Percentiles rank a stretch among this genome's conserved stretches.
Evolutionary conservation across 1,284 basidiomycete genomes (phyloP).

Genomic region (Ceratobasidium sp.): DNA sequence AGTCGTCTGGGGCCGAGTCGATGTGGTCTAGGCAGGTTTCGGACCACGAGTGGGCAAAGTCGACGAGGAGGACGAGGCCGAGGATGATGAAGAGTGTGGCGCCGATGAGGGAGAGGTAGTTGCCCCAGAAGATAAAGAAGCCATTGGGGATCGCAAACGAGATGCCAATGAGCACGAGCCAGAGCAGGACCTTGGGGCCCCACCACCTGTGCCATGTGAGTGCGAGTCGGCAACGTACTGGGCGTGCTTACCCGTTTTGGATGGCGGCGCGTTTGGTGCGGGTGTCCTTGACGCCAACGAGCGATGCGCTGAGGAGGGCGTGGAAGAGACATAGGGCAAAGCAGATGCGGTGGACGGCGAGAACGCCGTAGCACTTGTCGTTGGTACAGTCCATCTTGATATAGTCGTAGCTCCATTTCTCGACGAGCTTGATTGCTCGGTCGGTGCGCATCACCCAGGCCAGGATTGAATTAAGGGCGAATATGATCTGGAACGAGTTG

Average conservation of each 20-base stretch:
- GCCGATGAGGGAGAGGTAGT: slow-evolving; percentile 89
- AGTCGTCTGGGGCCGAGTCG: slow-evolving; percentile 76
- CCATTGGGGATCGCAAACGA: slow-evolving; percentile 94
- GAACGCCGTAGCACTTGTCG: slow-evolving; percentile 94
- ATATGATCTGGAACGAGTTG: slow-evolving; percentile 75
- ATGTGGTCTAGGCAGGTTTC: slow-evolving; percentile 96
- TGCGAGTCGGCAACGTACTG: background rate
- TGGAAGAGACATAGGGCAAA: slow-evolving; percentile 95
- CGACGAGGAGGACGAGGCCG: slow-evolving; percentile 95
- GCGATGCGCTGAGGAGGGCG: slow-evolving; percentile 74
- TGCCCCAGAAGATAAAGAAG: slow-evolving; percentile 97
- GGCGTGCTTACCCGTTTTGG: slow-evolving; percentile 83
- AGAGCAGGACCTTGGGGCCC: slow-evolving; percentile 93
- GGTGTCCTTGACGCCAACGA: slow-evolving; percentile 90
- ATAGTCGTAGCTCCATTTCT: slow-evolving; percentile 94
- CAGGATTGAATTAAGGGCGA: slow-evolving; percentile 93
- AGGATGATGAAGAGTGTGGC: slow-evolving; percentile 95
- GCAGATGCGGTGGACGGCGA: slow-evolving; percentile 98
- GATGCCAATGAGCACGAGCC: slow-evolving; percentile 76
- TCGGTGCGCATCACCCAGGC: slow-evolving; percentile 97
- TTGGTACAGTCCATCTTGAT: slow-evolving; percentile 97
- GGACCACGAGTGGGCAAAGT: slow-evolving; percentile 98
- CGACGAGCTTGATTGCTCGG: slow-evolving; percentile 84
- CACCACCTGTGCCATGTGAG: slow-evolving; percentile 75
- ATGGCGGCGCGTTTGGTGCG: slow-evolving; percentile 90